These are phyloP conservation scores for Cordyceps fumosorosea DNA, from an alignment of 2,329 filamentous ascomycete species.

Conservation along the genomic window DNA sequence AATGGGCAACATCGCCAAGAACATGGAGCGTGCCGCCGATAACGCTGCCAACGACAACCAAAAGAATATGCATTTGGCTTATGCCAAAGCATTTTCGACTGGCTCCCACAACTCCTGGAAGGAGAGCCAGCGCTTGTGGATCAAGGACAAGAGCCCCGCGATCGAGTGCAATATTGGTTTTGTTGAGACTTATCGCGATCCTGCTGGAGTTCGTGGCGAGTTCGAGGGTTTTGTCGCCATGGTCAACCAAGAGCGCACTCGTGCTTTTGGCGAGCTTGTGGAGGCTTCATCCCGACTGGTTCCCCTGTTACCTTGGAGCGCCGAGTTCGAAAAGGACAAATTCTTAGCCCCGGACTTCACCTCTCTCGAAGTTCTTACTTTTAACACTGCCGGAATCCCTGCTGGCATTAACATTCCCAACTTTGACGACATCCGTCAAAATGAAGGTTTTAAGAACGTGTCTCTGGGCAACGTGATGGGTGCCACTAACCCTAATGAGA, in stretches of 20 bases:
- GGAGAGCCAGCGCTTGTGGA: conserved; percentile 74
- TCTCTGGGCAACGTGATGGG: conserved; percentile 88
- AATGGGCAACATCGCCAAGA: conserved; percentile 62
- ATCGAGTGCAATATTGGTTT: conserved; percentile 80
- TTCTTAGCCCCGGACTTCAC: conserved; percentile 96
- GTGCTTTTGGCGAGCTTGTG: conserved; percentile 80
- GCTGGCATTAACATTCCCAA: conserved; percentile 64
- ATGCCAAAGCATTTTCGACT: conserved; percentile 65
- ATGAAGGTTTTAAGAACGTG: conserved; percentile 85
- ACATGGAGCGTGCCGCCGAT: conserved; percentile 60
- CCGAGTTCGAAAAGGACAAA: conserved; percentile 91
- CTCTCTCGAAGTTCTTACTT: conserved; percentile 83
- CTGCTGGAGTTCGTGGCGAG: conserved; percentile 71
- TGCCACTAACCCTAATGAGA: conserved; percentile 87
- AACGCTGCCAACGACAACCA: conserved; percentile 69
- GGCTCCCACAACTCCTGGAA: conserved; percentile 75
- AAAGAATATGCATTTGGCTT: conserved; percentile 65
- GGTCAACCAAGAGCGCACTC: conserved; percentile 86
- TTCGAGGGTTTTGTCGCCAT: conserved; percentile 81
- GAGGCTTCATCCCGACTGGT: conserved; percentile 76
- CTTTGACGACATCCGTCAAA: conserved; percentile 73
- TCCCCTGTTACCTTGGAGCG: conserved; percentile 79
- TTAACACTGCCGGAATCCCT: conserved; percentile 59
- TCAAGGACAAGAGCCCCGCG: conserved; percentile 72
- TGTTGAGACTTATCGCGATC: conserved; percentile 80